Conservation (phyloP, 768 basidiomycete species). For the Termitomyces sp. region DNA sequence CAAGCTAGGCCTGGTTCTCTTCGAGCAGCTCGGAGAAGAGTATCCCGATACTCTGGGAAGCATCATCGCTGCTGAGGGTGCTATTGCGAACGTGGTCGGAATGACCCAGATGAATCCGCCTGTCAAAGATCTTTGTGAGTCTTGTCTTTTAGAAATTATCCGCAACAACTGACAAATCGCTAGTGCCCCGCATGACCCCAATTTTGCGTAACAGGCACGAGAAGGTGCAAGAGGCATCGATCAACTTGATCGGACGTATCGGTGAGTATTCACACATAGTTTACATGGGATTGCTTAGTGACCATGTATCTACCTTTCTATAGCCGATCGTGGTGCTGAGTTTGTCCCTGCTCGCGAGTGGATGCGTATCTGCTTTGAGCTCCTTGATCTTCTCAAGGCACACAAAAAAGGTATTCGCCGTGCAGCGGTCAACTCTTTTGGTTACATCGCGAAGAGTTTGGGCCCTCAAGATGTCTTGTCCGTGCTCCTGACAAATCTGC, state of each 20-base stretch:
- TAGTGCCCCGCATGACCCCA: constrained; percentile 99
- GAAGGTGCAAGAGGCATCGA: constrained; percentile 98
- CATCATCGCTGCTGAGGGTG: constrained; percentile 97
- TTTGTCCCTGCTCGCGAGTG: constrained; percentile 98
- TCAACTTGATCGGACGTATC: constrained; percentile 99
- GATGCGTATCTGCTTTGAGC: constrained; percentile 99
- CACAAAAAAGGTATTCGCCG: constrained; percentile 99
- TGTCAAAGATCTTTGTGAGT: constrained; percentile 96
- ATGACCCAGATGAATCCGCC: constrained; percentile 99
- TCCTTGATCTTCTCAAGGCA: constrained; percentile 94
- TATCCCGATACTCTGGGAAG: constrained; percentile 99
- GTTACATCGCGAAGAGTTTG: constrained; percentile 98
- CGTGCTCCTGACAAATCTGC: constrained; percentile 92
- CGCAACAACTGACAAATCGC: constrained; percentile 1
- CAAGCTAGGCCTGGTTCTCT: constrained; percentile 94
- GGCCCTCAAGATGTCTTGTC: constrained; percentile 98
- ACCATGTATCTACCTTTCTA: not conserved
- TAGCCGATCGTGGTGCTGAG: constrained; percentile 97
- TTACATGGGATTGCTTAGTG: constrained; percentile 14
- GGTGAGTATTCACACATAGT: constrained; percentile 35
- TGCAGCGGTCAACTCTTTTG: constrained; percentile 98
- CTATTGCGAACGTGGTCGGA: constrained; percentile 98
- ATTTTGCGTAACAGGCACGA: constrained; percentile 98
- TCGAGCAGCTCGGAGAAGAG: constrained; percentile 98
- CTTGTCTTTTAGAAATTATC: not conserved